Evolutionary conservation across 2,329 filamentous ascomycete species (phyloP).

Genomic region (Stenocarpella maydis): DNA sequence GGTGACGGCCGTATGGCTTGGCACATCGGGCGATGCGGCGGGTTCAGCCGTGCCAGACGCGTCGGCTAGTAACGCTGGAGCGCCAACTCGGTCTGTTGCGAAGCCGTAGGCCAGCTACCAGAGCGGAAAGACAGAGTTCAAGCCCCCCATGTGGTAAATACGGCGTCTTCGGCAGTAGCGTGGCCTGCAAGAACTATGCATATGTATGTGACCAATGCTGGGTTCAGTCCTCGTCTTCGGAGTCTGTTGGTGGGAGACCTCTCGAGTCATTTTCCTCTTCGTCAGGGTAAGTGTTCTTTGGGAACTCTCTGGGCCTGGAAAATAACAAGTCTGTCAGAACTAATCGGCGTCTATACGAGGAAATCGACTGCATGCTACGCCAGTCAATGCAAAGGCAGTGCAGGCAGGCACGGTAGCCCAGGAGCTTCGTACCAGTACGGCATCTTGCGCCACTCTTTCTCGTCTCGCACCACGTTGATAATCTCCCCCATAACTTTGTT

Average conservation of each 20-base stretch:
- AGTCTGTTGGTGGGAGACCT: slow-evolving; percentile 84
- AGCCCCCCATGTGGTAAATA: neutral
- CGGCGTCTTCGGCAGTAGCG: neutral
- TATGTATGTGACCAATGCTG: too few relatives aligned
- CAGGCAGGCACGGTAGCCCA: neutral
- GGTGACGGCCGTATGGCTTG: slow-evolving; percentile 69
- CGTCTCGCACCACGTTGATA: slow-evolving; percentile 89
- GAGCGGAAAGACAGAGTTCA: slow-evolving; percentile 31
- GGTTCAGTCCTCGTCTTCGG: slow-evolving; percentile 69
- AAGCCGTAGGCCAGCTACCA: slow-evolving; percentile 29
- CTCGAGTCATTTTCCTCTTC: slow-evolving; percentile 85
- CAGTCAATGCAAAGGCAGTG: neutral
- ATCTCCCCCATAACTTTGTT: slow-evolving; percentile 90
- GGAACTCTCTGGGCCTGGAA: slow-evolving; percentile 80
- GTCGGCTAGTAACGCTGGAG: neutral
- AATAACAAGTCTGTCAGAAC: slow-evolving; percentile 15
- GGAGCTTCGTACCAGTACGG: slow-evolving; percentile 74
- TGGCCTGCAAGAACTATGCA: neutral
- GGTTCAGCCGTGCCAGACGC: neutral
- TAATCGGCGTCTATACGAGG: neutral
- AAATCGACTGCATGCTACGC: neutral
- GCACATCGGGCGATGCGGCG: slow-evolving; percentile 53
- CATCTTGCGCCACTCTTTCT: slow-evolving; percentile 91
- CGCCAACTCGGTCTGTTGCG: neutral
- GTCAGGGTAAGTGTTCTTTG: slow-evolving; percentile 68